A percentile compares a stretch with the other conserved stretches of the same genome.
Evolutionary conservation across 345 rosid species (phyloP).

Genomic region (Camelina laxa): DNA sequence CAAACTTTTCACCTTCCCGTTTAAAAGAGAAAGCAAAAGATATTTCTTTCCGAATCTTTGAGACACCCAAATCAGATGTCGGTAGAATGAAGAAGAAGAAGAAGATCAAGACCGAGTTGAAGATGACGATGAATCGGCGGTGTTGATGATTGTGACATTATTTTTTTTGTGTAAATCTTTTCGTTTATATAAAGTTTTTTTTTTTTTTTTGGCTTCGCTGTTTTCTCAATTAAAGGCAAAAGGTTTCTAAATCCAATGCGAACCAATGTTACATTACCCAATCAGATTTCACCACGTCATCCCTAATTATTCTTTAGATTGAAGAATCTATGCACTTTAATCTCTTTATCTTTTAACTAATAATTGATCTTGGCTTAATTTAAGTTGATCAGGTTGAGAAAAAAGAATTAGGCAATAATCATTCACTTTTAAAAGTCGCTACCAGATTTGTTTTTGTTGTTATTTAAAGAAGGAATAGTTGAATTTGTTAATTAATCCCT

Average conservation of each 20-base stretch:
- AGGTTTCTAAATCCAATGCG: slow-evolving; percentile 31
- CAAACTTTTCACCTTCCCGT: slow-evolving; percentile 21
- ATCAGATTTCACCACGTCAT: slow-evolving; percentile 29
- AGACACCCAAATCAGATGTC: slow-evolving; percentile 26
- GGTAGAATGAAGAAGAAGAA: slow-evolving; percentile 29
- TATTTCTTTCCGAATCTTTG: neutral
- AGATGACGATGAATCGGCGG: slow-evolving; percentile 38
- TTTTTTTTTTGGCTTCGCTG: slow-evolving; percentile 39
- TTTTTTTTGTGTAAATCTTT: neutral
- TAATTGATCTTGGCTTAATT: neutral
- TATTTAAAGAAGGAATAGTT: neutral
- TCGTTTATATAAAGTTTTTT: slow-evolving; percentile 29
- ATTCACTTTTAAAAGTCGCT: slow-evolving; percentile 25
- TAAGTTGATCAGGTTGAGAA: slow-evolving; percentile 19
- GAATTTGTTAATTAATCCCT: slow-evolving; percentile 17
- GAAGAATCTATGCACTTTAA: slow-evolving; percentile 34
- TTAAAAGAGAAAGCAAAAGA: neutral
- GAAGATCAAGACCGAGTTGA: slow-evolving; percentile 40
- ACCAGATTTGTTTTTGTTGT: neutral
- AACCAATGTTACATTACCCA: slow-evolving; percentile 10
- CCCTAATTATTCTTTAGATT: slow-evolving; percentile 21
- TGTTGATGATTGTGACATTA: slow-evolving; percentile 44
- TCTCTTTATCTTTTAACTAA: neutral
- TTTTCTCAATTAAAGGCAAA: slow-evolving; percentile 40
- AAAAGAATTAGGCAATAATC: slow-evolving; percentile 21